Percentiles rank a stretch among this genome's conserved stretches.
Evolutionary conservation across 2,329 filamentous ascomycete genomes (phyloP).

Genomic region (Berkeleyomyces rouxiae): DNA sequence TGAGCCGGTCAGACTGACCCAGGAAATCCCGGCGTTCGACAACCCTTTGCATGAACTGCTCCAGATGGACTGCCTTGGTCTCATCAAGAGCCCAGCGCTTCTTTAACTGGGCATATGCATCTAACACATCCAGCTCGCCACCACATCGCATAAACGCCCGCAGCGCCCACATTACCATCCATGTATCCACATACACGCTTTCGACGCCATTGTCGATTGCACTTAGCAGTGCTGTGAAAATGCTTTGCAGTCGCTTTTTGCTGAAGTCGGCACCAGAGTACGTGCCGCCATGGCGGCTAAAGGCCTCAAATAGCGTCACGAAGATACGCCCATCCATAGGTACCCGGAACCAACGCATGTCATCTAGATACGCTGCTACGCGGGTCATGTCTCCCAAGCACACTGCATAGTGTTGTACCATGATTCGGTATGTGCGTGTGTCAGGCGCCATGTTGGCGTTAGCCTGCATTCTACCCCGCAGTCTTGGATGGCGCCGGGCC

Average conservation of each 20-base stretch:
- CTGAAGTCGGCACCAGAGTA: conserved; percentile 48
- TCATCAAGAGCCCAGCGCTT: conserved; percentile 31
- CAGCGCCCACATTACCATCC: conserved; percentile 45
- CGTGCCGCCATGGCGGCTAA: conserved; percentile 40
- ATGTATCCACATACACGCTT: conserved; percentile 37
- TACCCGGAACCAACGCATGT: conserved; percentile 58
- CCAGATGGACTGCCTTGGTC: conserved; percentile 31
- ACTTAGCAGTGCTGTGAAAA: conserved; percentile 48
- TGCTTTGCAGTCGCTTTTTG: conserved; percentile 44
- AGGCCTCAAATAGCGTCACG: conserved; percentile 67
- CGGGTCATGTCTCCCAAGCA: conserved; percentile 53
- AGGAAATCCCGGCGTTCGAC: conserved; percentile 7
- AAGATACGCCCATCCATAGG: conserved; percentile 63
- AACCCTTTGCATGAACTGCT: conserved; percentile 22
- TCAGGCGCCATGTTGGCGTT: conserved; percentile 50
- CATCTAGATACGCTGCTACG: conserved; percentile 54
- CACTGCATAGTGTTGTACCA: conserved; percentile 59
- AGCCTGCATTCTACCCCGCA: conserved; percentile 16
- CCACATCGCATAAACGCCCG: conserved; percentile 47
- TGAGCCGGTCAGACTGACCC: background rate
- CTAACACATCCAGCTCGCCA: conserved; percentile 32
- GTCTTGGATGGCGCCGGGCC: conserved; percentile 22
- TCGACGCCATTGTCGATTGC: conserved; percentile 32
- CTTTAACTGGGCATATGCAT: conserved; percentile 35
- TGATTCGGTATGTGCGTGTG: conserved; percentile 59